These are phyloP conservation scores for Lomentospora prolificans DNA, from an alignment of 2,329 filamentous ascomycete species.

Conservation along the genomic window DNA sequence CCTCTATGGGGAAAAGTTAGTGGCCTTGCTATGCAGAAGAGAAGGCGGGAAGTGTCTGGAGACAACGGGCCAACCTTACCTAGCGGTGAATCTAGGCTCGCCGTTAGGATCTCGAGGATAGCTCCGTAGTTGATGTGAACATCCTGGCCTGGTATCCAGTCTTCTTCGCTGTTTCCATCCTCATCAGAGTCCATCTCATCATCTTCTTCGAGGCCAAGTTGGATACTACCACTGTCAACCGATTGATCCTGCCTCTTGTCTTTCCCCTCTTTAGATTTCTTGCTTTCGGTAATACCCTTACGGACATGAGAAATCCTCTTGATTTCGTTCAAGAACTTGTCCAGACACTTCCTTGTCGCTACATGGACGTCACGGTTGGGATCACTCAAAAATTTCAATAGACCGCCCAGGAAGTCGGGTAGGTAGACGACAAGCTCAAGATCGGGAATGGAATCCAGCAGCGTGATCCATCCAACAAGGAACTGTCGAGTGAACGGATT, in stretches of 20 bases:
- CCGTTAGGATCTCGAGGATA: constrained; percentile 84
- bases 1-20: constrained; percentile 45
- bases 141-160: constrained; percentile 96
- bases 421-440: constrained; percentile 88
- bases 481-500: constrained; percentile 95
- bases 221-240: constrained; percentile 54
- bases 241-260: constrained; percentile 59
- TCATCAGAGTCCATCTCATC: constrained; percentile 49
- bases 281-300: constrained; percentile 82
- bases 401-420: constrained; percentile 79
- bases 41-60: constrained; percentile 11
- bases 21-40: not conserved
- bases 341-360: constrained; percentile 77
- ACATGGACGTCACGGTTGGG: constrained; percentile 91
- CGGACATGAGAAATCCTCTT: constrained; percentile 89
- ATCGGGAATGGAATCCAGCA: constrained; percentile 93
- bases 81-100: constrained; percentile 73
- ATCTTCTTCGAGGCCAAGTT: constrained; percentile 48
- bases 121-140: constrained; percentile 88
- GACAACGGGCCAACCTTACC: constrained; percentile 37
- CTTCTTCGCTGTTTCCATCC: constrained; percentile 63
- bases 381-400: constrained; percentile 88
- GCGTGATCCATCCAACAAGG: constrained; percentile 87
- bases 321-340: constrained; percentile 87
- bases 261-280: constrained; percentile 53